Evolutionary conservation across 148 eudicot genomes (phyloP).

Genomic region (Salicornia ramosissima): DNA sequence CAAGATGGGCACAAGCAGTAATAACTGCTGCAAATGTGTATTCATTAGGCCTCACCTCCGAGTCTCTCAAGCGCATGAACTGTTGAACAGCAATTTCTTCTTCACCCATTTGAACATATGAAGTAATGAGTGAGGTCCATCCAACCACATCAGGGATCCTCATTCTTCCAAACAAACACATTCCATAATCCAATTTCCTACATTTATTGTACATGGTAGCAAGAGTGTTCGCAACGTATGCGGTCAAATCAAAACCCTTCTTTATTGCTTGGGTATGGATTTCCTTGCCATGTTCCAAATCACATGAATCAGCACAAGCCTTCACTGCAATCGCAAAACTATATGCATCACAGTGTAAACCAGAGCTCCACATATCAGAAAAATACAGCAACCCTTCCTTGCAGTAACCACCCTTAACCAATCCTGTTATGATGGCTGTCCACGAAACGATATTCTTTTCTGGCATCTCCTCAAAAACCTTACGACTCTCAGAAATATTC

Average conservation of each 20-base stretch:
- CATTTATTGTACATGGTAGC: slow-evolving; percentile 82
- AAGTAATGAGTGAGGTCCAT: slow-evolving; percentile 71
- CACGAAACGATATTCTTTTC: slow-evolving; percentile 82
- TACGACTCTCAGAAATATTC: slow-evolving; percentile 52
- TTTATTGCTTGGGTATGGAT: slow-evolving; percentile 64
- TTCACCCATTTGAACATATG: slow-evolving; percentile 65
- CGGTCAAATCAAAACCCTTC: slow-evolving; percentile 48
- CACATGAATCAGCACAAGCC: slow-evolving; percentile 66
- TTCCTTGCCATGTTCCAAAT: slow-evolving; percentile 61
- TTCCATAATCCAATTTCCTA: slow-evolving; percentile 70
- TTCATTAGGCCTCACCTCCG: slow-evolving; percentile 59
- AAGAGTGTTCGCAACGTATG: slow-evolving; percentile 72
- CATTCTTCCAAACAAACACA: slow-evolving; percentile 64
- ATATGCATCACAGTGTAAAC: slow-evolving; percentile 58
- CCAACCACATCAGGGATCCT: slow-evolving; percentile 68
- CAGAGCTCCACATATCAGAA: slow-evolving; percentile 49
- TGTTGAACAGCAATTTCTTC: slow-evolving; percentile 44
- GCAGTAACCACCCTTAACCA: slow-evolving; percentile 61
- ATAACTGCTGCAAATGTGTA: slow-evolving; percentile 78
- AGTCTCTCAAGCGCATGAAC: slow-evolving; percentile 53
- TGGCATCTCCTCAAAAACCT: slow-evolving; percentile 75
- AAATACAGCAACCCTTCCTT: slow-evolving; percentile 61
- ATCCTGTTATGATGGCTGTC: slow-evolving; percentile 84
- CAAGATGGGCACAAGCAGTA: slow-evolving; percentile 53
- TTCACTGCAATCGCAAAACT: slow-evolving; percentile 79